phyloP scores from a whole-genome alignment of 2,329 filamentous ascomycete genomes.

The Gnomoniopsis smithogilvyi region DNA sequence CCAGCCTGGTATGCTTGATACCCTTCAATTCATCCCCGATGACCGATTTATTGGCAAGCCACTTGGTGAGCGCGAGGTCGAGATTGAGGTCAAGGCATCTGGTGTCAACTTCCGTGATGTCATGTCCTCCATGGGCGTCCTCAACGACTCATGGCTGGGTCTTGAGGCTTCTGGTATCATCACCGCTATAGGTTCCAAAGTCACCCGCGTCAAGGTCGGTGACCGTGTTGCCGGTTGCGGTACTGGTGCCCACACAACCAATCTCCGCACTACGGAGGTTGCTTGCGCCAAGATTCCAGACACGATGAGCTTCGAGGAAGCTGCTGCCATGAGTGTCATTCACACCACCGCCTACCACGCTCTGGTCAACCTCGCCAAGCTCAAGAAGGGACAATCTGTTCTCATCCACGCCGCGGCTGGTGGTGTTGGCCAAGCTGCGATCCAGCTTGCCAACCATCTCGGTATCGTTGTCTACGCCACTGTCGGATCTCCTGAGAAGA shows the following conservation, averaged over 20 bases:
- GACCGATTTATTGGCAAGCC: constrained; percentile 9
- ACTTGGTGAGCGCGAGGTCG: constrained; percentile 9
- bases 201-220: constrained; percentile 7
- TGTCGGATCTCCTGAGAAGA: constrained; percentile 14
- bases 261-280: constrained; percentile 3
- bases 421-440: constrained; percentile 14
- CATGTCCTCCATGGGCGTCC: constrained; percentile 30
- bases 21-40: constrained; percentile 11
- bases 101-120: constrained; percentile 38
- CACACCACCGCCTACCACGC: constrained; percentile 27
- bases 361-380: constrained; percentile 22
- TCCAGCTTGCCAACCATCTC: constrained; percentile 13
- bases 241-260: constrained; percentile 11
- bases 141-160: constrained; percentile 16
- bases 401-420: constrained; percentile 26
- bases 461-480: constrained; percentile 18
- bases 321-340: constrained; percentile 21
- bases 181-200: constrained; percentile 5
- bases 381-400: constrained; percentile 21
- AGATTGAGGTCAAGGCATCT: constrained; percentile 23
- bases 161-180: constrained; percentile 7
- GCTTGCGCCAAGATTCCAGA: constrained; percentile 17
- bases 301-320: constrained; percentile 17
- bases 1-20: constrained; percentile 13
- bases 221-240: constrained; percentile 13